These are phyloP conservation scores for Hypoxylon trugodes DNA, from an alignment of 495 filamentous ascomycete genomes.

Conservation along the genomic window DNA sequence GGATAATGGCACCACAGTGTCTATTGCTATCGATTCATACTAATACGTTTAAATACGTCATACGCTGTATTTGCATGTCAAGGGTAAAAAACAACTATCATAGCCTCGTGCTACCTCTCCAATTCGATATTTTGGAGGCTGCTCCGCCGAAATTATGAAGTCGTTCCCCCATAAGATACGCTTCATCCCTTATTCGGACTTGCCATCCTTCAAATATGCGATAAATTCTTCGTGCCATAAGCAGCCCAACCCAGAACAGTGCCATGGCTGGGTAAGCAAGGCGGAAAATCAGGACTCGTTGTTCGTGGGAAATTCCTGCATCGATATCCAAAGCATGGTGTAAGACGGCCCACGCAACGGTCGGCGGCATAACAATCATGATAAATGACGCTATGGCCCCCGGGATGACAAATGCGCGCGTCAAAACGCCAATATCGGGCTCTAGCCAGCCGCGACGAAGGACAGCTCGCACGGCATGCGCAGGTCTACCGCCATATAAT, in stretches of 20 bases:
- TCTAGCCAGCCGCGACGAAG: conserved; percentile 81
- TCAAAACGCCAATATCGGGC: conserved; percentile 80
- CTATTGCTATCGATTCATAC: conserved; percentile 7
- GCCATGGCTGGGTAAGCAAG: conserved; percentile 73
- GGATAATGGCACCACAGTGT: background rate
- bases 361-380: conserved; percentile 67
- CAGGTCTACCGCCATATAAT: conserved; percentile 69
- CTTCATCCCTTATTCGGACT: conserved; percentile 86
- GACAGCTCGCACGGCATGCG: conserved; percentile 76
- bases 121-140: conserved; percentile 37
- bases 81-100: conserved; percentile 7
- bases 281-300: conserved; percentile 68
- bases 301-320: conserved; percentile 48
- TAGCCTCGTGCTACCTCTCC: conserved; percentile 45
- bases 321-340: conserved; percentile 40
- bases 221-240: conserved; percentile 59
- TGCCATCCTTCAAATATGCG: conserved; percentile 79
- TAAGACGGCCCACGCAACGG: conserved; percentile 45
- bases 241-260: conserved; percentile 50
- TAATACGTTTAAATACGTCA: conserved; percentile 1
- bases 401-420: conserved; percentile 82
- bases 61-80: background rate
- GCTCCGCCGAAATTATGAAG: conserved; percentile 79
- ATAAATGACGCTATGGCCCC: conserved; percentile 63
- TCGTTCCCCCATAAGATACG: conserved; percentile 93